Evolutionary conservation across 441 rosid species (phyloP), one percentile per base, ranked within the genome.

Genomic region (Viola pubescens): DNA sequence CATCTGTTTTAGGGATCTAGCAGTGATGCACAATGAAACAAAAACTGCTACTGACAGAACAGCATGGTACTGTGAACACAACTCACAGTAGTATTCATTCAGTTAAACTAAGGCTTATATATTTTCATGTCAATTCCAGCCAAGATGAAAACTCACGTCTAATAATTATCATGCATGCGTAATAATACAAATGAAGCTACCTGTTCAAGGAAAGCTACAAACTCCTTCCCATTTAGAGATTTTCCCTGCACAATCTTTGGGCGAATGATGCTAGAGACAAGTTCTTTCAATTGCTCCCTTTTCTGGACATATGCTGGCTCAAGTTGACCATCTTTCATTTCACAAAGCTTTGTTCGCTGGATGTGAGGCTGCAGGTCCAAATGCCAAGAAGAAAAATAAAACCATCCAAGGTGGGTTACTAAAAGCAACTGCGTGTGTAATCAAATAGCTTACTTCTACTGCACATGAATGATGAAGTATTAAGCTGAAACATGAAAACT

Each of bases 231-330:
- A 60, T 83, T 88, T 39, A 94, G 78, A 62, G 74, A 52, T 73
- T 80, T 94, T 4, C 96, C 95, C 73, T 82, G 97, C 78, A 94
- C 97, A 73, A 90, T 72, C 85, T 94, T 94, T 59, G 99, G 97
- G 43, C 76, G 95, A 69, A 84, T 71, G 57, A 86, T 72, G 76
- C 89, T 85, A 49, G 85, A 72, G 64, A 94, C 95, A 46, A 94
- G 73, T 64, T 80, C 74, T 77, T 94, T 94, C 84, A 94, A 66
- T 34, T 85, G 77, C 39, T 85, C 94, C 75, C 89, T 84, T 77
- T 68, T 94, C 72, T 74, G 64, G 53, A 94, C 96, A 76, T 94
- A 94, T 50, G 65, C 13, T 7, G 87, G 81, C 45, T 94, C 99
- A 51, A 94, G 91, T 50, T 94, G 94, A 63, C 71, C 83, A 75